Base-by-base conservation (phyloP, 371 early-diverging fungal species). In the Capillidium rhysosporum region DNA sequence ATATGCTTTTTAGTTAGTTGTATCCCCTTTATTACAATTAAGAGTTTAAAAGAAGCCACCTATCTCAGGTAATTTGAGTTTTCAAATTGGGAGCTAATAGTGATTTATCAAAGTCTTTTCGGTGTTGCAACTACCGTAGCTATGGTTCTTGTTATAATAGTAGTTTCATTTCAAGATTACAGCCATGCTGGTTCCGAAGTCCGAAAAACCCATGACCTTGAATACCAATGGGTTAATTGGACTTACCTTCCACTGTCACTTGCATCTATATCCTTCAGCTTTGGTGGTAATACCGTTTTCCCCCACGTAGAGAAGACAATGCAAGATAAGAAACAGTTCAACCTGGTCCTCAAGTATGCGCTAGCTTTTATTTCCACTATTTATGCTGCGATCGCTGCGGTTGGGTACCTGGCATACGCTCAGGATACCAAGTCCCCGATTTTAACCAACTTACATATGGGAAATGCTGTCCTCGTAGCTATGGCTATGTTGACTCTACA, bases 391-490 rank as follows among this genome's bases (percentile, higher is more conserved):
- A 77, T 81, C n/a, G 89, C 85, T 47, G 66, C 72, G 34, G 70
- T 80, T 29, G 88, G 86, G 18, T 90, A 90, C 61, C 71, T 74
- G 31, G 69, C 83, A 24, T 90, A 85, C 60, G 91, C 88, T 47
- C 60, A 65, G 41, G 20, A 46, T 4, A 77, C 80, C 23, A 46
- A 58, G 23, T 77, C 76, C 3, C 89, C 89, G 18, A 76, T 88
- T 38, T 70, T 83, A 43, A 61, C 68, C 56, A 80, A 70, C 56
- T 66, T 89, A 28, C 82, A 83, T 20, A 31, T 63, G 0, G 84
- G 79, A 34, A 64, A 65, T 29, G 69, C 76, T 41, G 66, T 76
- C 12, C 77, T 67, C 21, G 59, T 78, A 28, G 82, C 84, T 21
- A 76, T 80, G 39, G 69, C 73, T 20, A 65, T 86, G 62, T 78